Evolutionary conservation across 805 yeast genomes (phyloP).

Genomic region (Yarrowia keelungensis): DNA sequence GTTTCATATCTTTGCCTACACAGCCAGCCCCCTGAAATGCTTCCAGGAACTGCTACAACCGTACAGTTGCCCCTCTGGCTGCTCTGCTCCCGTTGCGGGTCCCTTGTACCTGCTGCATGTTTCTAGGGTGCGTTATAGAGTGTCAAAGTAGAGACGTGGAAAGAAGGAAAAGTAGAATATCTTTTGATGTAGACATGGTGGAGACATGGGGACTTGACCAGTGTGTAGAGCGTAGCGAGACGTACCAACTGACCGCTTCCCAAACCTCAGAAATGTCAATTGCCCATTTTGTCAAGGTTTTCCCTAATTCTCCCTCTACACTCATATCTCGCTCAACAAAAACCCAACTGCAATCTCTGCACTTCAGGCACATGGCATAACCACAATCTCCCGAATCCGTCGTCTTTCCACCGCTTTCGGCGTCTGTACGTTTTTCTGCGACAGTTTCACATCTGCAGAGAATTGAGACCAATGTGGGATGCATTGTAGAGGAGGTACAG

Average conservation of each 20-base stretch:
- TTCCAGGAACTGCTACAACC: neutral
- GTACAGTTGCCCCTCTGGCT: conserved; percentile 16
- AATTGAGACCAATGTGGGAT: neutral
- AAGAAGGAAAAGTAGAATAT: neutral
- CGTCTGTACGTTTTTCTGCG: neutral
- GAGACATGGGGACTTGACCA: neutral
- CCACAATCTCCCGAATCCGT: neutral
- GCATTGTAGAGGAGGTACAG: neutral
- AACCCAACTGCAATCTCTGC: neutral
- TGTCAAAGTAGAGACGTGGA: too few relatives aligned
- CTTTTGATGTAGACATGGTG: neutral
- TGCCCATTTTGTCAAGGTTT: neutral
- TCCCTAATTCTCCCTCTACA: neutral
- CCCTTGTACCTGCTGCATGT: conserved; percentile 16
- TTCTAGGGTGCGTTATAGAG: too few relatives aligned
- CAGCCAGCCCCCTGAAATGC: conserved; percentile 14
- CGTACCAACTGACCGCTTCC: neutral
- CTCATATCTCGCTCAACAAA: too few relatives aligned
- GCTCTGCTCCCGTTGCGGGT: neutral
- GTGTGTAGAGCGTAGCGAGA: neutral
- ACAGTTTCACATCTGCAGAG: conserved; percentile 4
- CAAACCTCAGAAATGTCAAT: neutral
- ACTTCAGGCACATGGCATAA: neutral
- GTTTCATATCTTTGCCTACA: neutral
- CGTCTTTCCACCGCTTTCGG: neutral